Percentiles rank a stretch among this genome's conserved stretches.
These are phyloP conservation scores for Castanospermum australe DNA, from an alignment of 306 rosid species.

Conservation along the genomic window DNA sequence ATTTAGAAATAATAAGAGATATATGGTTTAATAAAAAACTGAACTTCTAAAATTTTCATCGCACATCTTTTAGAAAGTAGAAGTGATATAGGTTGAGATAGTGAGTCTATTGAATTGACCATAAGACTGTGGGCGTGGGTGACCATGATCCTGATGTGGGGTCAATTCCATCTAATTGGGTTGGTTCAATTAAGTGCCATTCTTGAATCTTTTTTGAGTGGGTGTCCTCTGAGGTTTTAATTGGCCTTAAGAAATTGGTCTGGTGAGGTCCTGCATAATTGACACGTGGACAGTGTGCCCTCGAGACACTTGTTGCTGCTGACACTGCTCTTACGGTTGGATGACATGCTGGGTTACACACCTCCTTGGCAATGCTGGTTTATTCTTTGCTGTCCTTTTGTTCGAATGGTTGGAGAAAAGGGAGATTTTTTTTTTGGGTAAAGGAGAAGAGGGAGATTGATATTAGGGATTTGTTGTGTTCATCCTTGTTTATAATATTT, in stretches of 20 bases:
- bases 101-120: constrained; percentile 18
- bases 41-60: too few relatives aligned
- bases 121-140: constrained; percentile 38
- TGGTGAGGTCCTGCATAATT: neutral
- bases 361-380: neutral
- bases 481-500: neutral
- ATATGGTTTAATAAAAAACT: too few relatives aligned
- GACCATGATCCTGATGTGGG: constrained; percentile 35
- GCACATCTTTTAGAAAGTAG: too few relatives aligned
- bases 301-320: constrained; percentile 39
- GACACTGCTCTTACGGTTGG: constrained; percentile 52
- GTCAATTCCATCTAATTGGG: constrained; percentile 22
- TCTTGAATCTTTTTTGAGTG: constrained; percentile 33
- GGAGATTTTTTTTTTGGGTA: too few relatives aligned
- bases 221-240: constrained; percentile 19
- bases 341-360: constrained; percentile 41
- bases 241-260: constrained; percentile 21
- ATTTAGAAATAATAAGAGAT: too few relatives aligned
- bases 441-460: neutral
- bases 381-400: neutral
- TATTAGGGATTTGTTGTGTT: neutral
- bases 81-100: too few relatives aligned
- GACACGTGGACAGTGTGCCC: constrained; percentile 16
- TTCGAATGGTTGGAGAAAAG: neutral
- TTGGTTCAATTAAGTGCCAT: constrained; percentile 43